Conservation (phyloP, 108 stramenopile genomes). For the Fragilaria crotonensis region DNA sequence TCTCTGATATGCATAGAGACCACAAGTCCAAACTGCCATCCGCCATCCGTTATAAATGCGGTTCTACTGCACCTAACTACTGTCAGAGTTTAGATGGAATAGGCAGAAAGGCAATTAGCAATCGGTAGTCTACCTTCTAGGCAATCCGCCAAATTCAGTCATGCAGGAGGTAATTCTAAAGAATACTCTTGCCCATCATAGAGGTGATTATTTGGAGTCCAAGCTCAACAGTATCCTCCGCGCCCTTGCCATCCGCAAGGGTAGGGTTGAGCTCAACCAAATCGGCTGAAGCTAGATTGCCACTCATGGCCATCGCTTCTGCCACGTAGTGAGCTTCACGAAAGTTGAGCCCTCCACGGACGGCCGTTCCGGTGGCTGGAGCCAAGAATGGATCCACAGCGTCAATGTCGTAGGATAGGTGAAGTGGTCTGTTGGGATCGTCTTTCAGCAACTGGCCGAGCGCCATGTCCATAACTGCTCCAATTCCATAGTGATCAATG, state of each 20-base stretch:
- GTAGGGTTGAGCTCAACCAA: conserved; percentile 96
- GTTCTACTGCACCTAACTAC: no score
- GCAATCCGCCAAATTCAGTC: no score
- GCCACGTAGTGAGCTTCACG: conserved; percentile 97
- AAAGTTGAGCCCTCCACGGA: conserved; percentile 95
- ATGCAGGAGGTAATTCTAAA: conserved; percentile 30
- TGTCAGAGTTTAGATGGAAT: no score
- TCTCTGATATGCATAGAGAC: no score
- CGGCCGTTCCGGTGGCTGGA: conserved; percentile 97
- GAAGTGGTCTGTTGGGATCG: conserved; percentile 71
- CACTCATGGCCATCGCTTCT: conserved; percentile 85
- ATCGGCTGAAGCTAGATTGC: conserved; percentile 90
- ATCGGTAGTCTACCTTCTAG: no score
- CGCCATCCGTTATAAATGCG: no score
- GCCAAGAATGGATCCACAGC: conserved; percentile 93
- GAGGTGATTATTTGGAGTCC: conserved; percentile 73
- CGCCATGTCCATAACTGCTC: conserved; percentile 90
- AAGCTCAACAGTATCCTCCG: conserved; percentile 74
- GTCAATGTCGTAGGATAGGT: conserved; percentile 96
- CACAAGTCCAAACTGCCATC: no score
- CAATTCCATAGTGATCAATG: conserved; percentile 96
- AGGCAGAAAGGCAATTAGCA: no score
- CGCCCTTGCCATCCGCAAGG: conserved; percentile 72
- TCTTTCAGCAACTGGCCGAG: conserved; percentile 75
- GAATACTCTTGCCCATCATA: conserved; percentile 79